Base-by-base conservation (phyloP, 2,329 filamentous ascomycete genomes). In the Emericellopsis atlantica region DNA sequence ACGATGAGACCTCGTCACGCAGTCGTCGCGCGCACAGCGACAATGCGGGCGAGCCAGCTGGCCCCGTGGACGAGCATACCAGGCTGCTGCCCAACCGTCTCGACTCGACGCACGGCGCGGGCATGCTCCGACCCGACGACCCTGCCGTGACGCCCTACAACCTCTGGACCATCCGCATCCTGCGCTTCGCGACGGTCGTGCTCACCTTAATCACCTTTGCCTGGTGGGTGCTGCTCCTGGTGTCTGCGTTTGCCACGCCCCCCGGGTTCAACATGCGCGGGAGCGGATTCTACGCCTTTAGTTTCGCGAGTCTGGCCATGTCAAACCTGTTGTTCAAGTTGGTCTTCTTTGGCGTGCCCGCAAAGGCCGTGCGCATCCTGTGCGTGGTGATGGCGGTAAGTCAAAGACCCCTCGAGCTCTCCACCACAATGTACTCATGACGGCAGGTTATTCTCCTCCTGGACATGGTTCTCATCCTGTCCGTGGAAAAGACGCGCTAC, bases 221-320 rank as follows among this genome's bases (percentile, higher is more conserved):
- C n/a, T 96, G 90, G 90, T 96, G 92, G 90, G 72, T 86, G 9
- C 60, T 95, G 41, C 69, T 95, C 29, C 71, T 98, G n/a, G 78
- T 95, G 14, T 87, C 86, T 42, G 79, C 83, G 48, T 98, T 98
- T 62, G 80, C 93, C 49, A 95, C 85, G 40, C 88, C 88, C 12
- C 90, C 90, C 1, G 81, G 82, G 37, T 79, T 96, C 57, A 79
- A 92, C 56, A 84, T 80, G 9, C 79, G 87, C 40, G 92, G 92
- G 5, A 92, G 88, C n/a, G 86, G 85, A 32, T 98, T 95, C 72
- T 87, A 87, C 58, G 76, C 86, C 43, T 93, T 95, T 55, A 76
- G 81, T 46, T 96, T 84, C 60, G 79, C 86, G 5, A 87, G 80
- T 39, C 60, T 96, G 45, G 81, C 89, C 1, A 64, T 87, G 23